These are phyloP conservation scores for Atkinsonella hypoxylon DNA, from an alignment of 2,329 filamentous ascomycete genomes.

Conservation along the genomic window DNA sequence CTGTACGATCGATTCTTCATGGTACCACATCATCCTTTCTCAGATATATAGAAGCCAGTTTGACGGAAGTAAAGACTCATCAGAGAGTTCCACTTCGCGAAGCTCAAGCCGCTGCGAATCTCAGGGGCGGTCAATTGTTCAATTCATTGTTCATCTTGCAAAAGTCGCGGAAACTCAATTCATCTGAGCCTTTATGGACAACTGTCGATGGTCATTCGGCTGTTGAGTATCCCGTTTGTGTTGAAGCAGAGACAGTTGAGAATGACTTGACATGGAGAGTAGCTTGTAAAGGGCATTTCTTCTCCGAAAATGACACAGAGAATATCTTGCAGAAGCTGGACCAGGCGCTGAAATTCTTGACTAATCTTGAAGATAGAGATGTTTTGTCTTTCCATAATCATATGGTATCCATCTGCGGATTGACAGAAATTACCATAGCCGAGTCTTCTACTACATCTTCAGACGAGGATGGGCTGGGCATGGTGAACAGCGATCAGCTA, in stretches of 20 bases:
- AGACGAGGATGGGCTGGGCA: not conserved
- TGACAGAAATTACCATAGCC: slow-evolving; percentile 24
- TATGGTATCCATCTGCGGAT: slow-evolving; percentile 51
- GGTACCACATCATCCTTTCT: slow-evolving; percentile 54
- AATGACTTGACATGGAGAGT: slow-evolving; percentile 55
- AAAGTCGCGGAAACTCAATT: slow-evolving; percentile 15
- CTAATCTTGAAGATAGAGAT: slow-evolving; percentile 33
- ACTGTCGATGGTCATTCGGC: slow-evolving; percentile 53
- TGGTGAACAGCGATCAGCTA: not conserved
- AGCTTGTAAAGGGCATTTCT: slow-evolving; percentile 50
- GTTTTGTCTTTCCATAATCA: slow-evolving; percentile 41
- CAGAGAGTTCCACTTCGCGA: slow-evolving; percentile 70
- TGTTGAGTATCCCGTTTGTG: slow-evolving; percentile 71
- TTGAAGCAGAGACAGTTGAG: slow-evolving; percentile 59
- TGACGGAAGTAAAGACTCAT: slow-evolving; percentile 52
- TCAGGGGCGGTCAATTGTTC: slow-evolving; percentile 31
- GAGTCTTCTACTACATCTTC: not conserved
- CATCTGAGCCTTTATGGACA: slow-evolving; percentile 34
- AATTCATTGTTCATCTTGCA: slow-evolving; percentile 47
- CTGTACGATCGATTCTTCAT: slow-evolving; percentile 60
- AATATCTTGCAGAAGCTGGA: slow-evolving; percentile 49
- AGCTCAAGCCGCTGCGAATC: slow-evolving; percentile 35
- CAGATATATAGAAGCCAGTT: slow-evolving; percentile 59
- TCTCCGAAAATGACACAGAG: slow-evolving; percentile 32
- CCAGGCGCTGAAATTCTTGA: slow-evolving; percentile 41